Evolutionary conservation across 306 rosid genomes (phyloP).

Genomic region (Amphicarpaea edgeworthii): DNA sequence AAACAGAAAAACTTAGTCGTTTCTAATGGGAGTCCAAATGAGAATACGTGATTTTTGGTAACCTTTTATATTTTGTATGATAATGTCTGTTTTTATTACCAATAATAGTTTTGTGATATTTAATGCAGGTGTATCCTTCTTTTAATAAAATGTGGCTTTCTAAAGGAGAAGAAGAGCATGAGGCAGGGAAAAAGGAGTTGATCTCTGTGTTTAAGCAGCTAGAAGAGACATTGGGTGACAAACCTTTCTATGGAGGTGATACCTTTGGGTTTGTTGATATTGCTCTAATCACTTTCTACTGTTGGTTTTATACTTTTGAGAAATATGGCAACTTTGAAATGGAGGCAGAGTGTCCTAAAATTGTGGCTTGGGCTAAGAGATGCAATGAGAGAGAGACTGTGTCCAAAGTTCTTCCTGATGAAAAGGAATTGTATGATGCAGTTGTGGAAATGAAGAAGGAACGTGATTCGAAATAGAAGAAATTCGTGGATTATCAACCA

Average conservation of each 20-base stretch:
- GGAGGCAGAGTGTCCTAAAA: conserved; percentile 58
- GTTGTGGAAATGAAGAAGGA: conserved; percentile 27
- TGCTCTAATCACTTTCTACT: conserved; percentile 42
- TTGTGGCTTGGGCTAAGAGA: conserved; percentile 58
- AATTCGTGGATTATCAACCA: not conserved
- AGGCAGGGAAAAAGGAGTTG: conserved; percentile 48
- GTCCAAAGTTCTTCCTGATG: conserved; percentile 53
- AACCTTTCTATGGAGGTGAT: conserved; percentile 49
- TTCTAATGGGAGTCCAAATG: not conserved
- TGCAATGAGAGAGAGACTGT: conserved; percentile 54
- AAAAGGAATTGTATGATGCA: conserved; percentile 44
- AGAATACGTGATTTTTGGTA: too few relatives aligned
- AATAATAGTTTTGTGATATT: not conserved
- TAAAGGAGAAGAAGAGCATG: conserved; percentile 60
- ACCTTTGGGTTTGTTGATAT: conserved; percentile 59
- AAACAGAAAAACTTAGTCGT: too few relatives aligned
- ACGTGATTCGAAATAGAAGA: conserved; percentile 4
- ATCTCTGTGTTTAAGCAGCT: conserved; percentile 42
- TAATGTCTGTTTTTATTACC: not conserved
- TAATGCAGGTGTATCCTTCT: conserved; percentile 36
- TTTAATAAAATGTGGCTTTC: conserved; percentile 47
- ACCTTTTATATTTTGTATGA: not conserved
- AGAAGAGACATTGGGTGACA: conserved; percentile 49
- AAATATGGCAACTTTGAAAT: conserved; percentile 49
- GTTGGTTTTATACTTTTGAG: conserved; percentile 59